Base-by-base conservation (phyloP, 805 yeast genomes). In the Barnettozyma sp. region DNA sequence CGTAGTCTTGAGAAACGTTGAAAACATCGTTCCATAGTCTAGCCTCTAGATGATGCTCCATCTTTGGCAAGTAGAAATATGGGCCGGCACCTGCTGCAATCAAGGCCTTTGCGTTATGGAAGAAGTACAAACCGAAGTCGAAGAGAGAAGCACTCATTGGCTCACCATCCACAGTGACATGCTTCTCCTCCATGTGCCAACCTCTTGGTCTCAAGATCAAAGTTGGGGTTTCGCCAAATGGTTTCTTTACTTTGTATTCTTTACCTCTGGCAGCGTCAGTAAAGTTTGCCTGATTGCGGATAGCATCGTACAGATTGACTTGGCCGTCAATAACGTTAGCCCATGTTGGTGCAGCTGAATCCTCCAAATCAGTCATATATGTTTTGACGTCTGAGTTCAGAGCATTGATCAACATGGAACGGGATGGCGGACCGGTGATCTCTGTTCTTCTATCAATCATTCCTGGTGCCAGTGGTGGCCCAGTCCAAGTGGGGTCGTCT, bases 151-250 rank as follows among this genome's bases (percentile, higher is more conserved):
- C 92, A 40, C 80, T 68, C 31, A 82, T 76, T 34, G 88, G 86
- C 59, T 78, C 84, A 40, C 78, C 82, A 54, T 80, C 88, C 40
- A 82, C 73, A 34, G 68, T 52, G 32, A 82, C 66, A 54, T 82
- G 94, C 56, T 71, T 70, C 56, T 82, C 94, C 23, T 66, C 76
- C 73, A 82, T 70, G 58, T 82, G 94, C 88, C 90, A 82, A 34
- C 94, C 92, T 66, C 94, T 73, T 54, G 94, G 94, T 66, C 94
- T 74, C 38, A 82, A 87, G 56, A 82, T 79, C 56, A 82, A 63
- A 29, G 87, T 82, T 42, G 90, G 90, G 34, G 57, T 74, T 65
- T 76, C 64, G 57, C 39, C 26, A 37, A 18, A 65, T 66, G 59
- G 47, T 63, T 70, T 59, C 59, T 56, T 30, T 3, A 53, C 56